These are phyloP conservation scores for Amborella trichopoda DNA, from an alignment of 164 flowering plant species.

Conservation along the genomic window DNA sequence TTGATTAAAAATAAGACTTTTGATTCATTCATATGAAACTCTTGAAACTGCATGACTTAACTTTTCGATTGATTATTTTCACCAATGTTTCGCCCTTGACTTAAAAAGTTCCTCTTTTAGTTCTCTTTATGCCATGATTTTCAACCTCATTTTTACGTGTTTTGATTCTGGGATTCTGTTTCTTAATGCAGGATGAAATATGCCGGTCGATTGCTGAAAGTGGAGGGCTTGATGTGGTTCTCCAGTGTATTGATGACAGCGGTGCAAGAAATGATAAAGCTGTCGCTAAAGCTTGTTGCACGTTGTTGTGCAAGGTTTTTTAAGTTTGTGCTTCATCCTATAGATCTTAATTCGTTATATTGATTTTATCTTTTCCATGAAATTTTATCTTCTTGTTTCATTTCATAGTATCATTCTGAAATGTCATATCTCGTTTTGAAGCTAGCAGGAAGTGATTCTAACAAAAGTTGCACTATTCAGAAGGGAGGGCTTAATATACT, in stretches of 20 bases:
- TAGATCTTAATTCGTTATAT: too few species aligned
- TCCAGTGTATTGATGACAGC: slow-evolving; percentile 68
- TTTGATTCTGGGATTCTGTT: slow-evolving; percentile 1
- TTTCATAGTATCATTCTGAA: slow-evolving; percentile 2
- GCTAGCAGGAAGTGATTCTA: slow-evolving; percentile 95
- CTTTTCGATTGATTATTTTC: too few species aligned
- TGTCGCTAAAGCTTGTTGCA: slow-evolving; percentile 70
- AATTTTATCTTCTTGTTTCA: too few species aligned
- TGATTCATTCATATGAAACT: too few species aligned
- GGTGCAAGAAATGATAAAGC: slow-evolving; percentile 56
- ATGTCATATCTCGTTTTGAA: slow-evolving; percentile 13
- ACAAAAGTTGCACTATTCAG: slow-evolving; percentile 63
- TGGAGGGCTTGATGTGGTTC: slow-evolving; percentile 79
- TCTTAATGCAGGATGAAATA: slow-evolving; percentile 72
- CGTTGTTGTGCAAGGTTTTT: slow-evolving; percentile 75
- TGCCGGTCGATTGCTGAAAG: slow-evolving; percentile 73
- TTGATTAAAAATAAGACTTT: too few species aligned
- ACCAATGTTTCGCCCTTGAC: too few species aligned
- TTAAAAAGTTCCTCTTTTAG: too few species aligned
- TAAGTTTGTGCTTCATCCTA: too few species aligned
- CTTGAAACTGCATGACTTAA: too few species aligned
- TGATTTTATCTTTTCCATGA: neutral
- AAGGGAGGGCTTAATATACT: slow-evolving; percentile 64
- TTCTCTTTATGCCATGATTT: too few species aligned
- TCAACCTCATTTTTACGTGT: too few species aligned